Evolutionary conservation across 176 grass and related monocot genomes (phyloP).

Genomic region (Canna indica): DNA sequence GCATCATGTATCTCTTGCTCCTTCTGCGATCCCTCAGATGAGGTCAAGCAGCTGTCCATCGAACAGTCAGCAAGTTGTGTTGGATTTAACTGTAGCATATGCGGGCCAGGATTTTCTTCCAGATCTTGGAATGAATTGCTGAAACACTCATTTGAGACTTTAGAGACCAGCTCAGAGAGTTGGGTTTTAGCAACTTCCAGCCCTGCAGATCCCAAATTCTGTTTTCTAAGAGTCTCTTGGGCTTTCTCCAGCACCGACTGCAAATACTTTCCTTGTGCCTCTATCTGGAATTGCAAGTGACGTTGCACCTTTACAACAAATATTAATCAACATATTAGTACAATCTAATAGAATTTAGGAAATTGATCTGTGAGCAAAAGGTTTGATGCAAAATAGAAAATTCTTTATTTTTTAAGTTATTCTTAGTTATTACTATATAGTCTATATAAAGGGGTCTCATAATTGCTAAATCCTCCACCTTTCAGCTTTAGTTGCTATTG

Average conservation of each 20-base stretch:
- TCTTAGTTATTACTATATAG: too few species aligned
- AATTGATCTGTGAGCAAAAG: neutral
- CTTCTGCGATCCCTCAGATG: slow-evolving; percentile 59
- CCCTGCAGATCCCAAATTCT: slow-evolving; percentile 33
- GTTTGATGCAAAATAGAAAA: neutral
- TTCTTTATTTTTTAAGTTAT: neutral
- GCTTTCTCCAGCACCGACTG: slow-evolving; percentile 93
- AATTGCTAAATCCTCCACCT: neutral
- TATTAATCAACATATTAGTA: neutral
- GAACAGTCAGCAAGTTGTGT: slow-evolving; percentile 50
- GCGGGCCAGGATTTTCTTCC: slow-evolving; percentile 32
- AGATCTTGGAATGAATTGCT: slow-evolving; percentile 27
- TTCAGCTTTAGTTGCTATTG: neutral
- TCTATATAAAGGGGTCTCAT: neutral
- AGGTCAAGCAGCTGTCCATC: slow-evolving; percentile 55
- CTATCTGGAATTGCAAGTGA: slow-evolving; percentile 82
- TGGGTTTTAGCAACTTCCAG: slow-evolving; percentile 73
- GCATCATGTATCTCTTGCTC: slow-evolving; percentile 30
- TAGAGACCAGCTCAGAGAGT: slow-evolving; percentile 66
- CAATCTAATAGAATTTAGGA: neutral
- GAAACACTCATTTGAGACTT: slow-evolving; percentile 42
- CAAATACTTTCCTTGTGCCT: slow-evolving; percentile 87
- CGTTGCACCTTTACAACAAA: slow-evolving; percentile 55
- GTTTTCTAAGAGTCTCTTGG: slow-evolving; percentile 62
- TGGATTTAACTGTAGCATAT: slow-evolving; percentile 28